Evolutionary conservation across 352 stramenopile genomes (phyloP).

Genomic region (Aphanomyces astaci): DNA sequence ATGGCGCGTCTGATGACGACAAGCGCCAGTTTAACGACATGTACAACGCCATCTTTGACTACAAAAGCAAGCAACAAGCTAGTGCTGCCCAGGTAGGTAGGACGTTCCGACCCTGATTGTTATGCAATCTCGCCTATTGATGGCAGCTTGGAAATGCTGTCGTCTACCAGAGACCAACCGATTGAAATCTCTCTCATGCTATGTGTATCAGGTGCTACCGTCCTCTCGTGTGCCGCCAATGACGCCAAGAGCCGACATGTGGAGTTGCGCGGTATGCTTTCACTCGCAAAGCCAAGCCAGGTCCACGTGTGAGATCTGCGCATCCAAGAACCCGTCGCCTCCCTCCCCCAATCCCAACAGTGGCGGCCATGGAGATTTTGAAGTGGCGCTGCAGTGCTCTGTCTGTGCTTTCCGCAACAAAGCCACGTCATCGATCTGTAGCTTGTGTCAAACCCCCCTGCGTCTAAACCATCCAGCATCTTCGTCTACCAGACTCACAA

Average conservation of each 20-base stretch:
- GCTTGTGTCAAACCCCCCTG: constrained; percentile 44
- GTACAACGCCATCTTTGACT: constrained; percentile 19
- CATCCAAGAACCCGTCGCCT: constrained; percentile 53
- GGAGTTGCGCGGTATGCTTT: constrained; percentile 64
- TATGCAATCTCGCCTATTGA: too few species aligned
- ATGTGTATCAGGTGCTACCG: too few species aligned
- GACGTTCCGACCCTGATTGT: too few species aligned
- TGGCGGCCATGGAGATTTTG: too few species aligned
- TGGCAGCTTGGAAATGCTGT: too few species aligned
- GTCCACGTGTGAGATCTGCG: constrained; percentile 60
- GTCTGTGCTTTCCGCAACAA: constrained; percentile 63
- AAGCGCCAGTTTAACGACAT: constrained; percentile 16
- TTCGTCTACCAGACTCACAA: neutral
- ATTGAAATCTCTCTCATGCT: too few species aligned
- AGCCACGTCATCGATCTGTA: constrained; percentile 33
- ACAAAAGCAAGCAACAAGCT: neutral
- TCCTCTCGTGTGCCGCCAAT: too few species aligned
- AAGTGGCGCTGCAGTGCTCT: constrained; percentile 49
- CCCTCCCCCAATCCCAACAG: too few species aligned
- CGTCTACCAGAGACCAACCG: too few species aligned
- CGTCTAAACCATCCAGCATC: neutral
- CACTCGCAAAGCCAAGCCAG: constrained; percentile 49
- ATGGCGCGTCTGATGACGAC: neutral
- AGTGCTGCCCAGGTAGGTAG: too few species aligned
- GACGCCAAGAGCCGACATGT: constrained; percentile 23